Base-by-base conservation (phyloP, 495 filamentous ascomycete species). In the Articulospora tetracladia region DNA sequence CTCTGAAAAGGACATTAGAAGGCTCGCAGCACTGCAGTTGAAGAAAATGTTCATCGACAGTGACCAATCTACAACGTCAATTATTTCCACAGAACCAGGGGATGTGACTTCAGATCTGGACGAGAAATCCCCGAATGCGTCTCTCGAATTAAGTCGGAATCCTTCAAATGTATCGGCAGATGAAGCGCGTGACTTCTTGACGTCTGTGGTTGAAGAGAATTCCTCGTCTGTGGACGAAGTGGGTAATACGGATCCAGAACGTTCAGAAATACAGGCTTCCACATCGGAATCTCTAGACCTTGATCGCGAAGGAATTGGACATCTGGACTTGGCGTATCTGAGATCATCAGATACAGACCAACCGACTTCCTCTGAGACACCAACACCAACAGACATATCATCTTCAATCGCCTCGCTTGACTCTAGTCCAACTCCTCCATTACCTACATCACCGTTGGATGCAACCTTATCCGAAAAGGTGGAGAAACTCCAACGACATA, bases 1-100 rank as follows among this genome's bases (percentile, higher is more conserved):
- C 17, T 97, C 93, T 0, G 95, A 99, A 66, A 98, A 97, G 66
- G 95, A 99, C 74, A 97, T 99, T 61, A 83, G 92, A 59, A 83
- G 93, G 62, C 76, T 99, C 52, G 93, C 95, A 44, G 88, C 92
- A 24, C 79, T 96, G 32, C 95, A 99, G 65, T 78, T 99, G 52
- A 94, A 88, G 72, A 97, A 94, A 69, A 89, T 99, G 55, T 99
- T 98, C 70, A 82, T 95, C 19, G 93, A 98, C 54, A 79, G 79
- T 53, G 89, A 93, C 70, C 86, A 89, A 55, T 87, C 91, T 8
- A 84, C 84, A 15, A 82, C 88, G 55, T 86, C 87, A 22, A 66
- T 93, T 1, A 77, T 80, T 7, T 84, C 84, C n/a, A 80, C 80
- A 6, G 88, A 91, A 19, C 81, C 76, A 1, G 74, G 80, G 22